phyloP scores from a whole-genome alignment of 2,329 filamentous ascomycete genomes.

The Myriosclerotinia curreyana region DNA sequence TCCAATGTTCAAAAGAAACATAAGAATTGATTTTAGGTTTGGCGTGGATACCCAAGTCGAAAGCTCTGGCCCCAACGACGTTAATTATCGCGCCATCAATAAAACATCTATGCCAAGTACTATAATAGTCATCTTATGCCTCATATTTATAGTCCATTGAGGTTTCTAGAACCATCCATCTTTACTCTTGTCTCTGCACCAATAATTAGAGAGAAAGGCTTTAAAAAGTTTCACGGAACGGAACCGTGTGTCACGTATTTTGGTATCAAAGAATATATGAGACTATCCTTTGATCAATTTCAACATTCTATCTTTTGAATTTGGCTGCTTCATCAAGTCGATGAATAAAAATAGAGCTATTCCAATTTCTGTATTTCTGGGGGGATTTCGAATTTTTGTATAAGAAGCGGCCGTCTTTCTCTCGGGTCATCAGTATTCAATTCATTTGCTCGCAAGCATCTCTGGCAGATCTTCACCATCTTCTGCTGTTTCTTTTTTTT shows the following conservation, averaged over 20 bases:
- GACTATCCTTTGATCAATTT: neutral
- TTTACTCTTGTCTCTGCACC: neutral
- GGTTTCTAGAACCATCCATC: neutral
- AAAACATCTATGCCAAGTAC: neutral
- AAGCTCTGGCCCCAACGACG: neutral
- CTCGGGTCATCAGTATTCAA: neutral
- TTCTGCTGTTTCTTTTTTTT: neutral
- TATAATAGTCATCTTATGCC: neutral
- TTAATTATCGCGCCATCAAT: neutral
- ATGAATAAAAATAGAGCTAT: neutral
- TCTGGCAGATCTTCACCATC: neutral
- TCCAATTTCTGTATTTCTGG: neutral
- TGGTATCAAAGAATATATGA: neutral
- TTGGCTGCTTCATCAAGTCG: neutral
- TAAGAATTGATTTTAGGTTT: neutral
- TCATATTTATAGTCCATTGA: neutral
- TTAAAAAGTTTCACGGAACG: neutral
- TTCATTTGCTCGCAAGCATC: neutral
- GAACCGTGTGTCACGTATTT: neutral
- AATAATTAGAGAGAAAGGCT: neutral
- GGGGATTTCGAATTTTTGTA: neutral
- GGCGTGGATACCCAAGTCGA: neutral
- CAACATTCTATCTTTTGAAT: neutral
- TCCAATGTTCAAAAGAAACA: too few species aligned
- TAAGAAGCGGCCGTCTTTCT: neutral